Conservation (phyloP, 129 eudicot genomes). For the Centaurea solstitialis region DNA sequence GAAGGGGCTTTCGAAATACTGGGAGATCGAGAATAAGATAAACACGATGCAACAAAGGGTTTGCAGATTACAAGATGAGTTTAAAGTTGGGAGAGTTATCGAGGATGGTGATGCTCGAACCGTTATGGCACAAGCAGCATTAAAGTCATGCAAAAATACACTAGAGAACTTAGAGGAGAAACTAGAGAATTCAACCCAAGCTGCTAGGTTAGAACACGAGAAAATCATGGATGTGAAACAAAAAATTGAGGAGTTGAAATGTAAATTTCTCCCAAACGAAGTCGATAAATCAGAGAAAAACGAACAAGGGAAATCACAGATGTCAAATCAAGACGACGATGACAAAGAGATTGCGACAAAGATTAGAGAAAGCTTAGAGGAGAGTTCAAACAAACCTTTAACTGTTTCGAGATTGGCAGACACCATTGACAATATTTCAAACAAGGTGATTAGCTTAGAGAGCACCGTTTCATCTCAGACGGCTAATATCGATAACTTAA, state of each 20-base stretch:
- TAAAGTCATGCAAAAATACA: slow-evolving; percentile 74
- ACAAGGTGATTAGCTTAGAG: slow-evolving; percentile 66
- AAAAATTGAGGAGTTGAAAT: slow-evolving; percentile 43
- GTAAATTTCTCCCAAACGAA: slow-evolving; percentile 30
- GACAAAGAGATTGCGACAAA: neutral
- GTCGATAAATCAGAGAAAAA: slow-evolving; percentile 15
- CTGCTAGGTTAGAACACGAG: slow-evolving; percentile 48
- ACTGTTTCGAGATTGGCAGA: slow-evolving; percentile 71
- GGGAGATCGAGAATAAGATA: slow-evolving; percentile 69
- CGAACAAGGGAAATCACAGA: slow-evolving; percentile 2
- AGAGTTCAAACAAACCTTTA: slow-evolving; percentile 27
- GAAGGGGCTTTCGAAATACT: slow-evolving; percentile 58
- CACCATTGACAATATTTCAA: slow-evolving; percentile 67
- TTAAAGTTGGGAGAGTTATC: slow-evolving; percentile 47
- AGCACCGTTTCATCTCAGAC: slow-evolving; percentile 69
- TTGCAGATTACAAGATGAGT: slow-evolving; percentile 69
- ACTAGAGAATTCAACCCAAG: slow-evolving; percentile 48
- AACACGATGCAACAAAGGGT: slow-evolving; percentile 61
- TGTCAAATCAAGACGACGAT: slow-evolving; percentile 13
- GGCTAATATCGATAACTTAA: slow-evolving; percentile 57
- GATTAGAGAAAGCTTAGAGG: slow-evolving; percentile 34
- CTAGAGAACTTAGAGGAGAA: slow-evolving; percentile 60
- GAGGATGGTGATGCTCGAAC: slow-evolving; percentile 88
- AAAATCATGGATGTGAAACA: slow-evolving; percentile 48
- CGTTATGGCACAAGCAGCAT: slow-evolving; percentile 85